Evolutionary conservation across 2,329 filamentous ascomycete species (phyloP), one percentile per base, ranked within the genome.

Genomic region (Albifimbria verrucaria): DNA sequence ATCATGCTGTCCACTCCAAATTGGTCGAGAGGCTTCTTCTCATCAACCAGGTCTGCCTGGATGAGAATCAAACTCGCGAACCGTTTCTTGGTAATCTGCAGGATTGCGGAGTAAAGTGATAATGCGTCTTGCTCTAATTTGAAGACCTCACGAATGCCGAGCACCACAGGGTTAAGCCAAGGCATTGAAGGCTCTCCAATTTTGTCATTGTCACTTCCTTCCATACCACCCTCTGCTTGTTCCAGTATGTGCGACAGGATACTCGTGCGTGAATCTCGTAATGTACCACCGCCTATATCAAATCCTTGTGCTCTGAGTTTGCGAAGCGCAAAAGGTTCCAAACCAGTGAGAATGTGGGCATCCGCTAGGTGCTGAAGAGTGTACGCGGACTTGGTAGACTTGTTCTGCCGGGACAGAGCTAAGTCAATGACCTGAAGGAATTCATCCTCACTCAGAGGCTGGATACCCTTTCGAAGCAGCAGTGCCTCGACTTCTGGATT

Each of bases 401-500:
- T 46, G 43, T 2, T 26, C 48, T 48, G 10, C 24, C 24, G 15
- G 20, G 10, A 44, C n/a, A 66, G 56, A 28, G 61, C 61, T 2
- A 57, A 52, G 41, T 69, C 68, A 18, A 66, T 10, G 7, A 63
- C 53, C 43, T 66, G 62, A 1, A 70, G 53, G n/a, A 68, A 54
- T 52, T 68, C 65, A 2, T 60, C 51, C 49, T 70, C 68, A 39
- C 64, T 65, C 25, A 73, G 56, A 0, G 66, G 60, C 28, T 69
- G 65, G 44, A 73, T 64, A 2, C 68, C 73, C 28, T 66, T 68
- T 15, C 70, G 66, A 6, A 60, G 54, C 3, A 75, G 61, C 9
- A 68, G 49, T 2, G 57, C 60, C 54, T 73, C 68, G 18, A 75
- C 65, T 5, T 69, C 64, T 0, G 62, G 62, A 43, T 70, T 65